Percentiles rank a stretch among this genome's conserved stretches.
phyloP scores from a whole-genome alignment of 139 green algal species.

The Closterium sp. region DNA sequence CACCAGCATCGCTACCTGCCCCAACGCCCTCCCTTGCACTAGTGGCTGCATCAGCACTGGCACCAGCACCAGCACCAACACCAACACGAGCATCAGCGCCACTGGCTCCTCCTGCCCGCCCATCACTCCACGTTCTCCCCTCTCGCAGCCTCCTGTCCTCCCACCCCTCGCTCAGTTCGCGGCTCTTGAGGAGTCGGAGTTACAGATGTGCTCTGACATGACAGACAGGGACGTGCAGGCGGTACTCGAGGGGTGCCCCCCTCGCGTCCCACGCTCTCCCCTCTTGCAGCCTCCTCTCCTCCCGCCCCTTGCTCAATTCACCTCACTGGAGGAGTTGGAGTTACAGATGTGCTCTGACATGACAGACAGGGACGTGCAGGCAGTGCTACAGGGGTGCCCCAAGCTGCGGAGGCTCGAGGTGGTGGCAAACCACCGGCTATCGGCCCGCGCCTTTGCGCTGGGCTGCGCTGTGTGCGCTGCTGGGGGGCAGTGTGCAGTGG shows the following conservation, averaged over 20 bases:
- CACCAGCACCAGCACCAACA: no score
- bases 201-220: slow-evolving; percentile 19
- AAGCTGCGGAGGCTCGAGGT: slow-evolving; percentile 26
- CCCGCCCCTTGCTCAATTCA: slow-evolving; percentile 2
- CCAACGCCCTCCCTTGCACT: background rate
- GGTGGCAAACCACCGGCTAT: slow-evolving; percentile 20
- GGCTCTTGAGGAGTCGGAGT: slow-evolving; percentile 3
- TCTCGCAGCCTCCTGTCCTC: background rate
- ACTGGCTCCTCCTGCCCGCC: background rate
- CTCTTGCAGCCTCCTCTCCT: no score
- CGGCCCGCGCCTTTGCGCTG: background rate
- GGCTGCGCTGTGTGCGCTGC: background rate
- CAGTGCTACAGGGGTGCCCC: slow-evolving; percentile 1
- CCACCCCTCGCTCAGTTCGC: background rate
- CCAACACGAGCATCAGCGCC: background rate
- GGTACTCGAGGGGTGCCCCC: slow-evolving; percentile 1
- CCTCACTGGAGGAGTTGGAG: slow-evolving; percentile 6
- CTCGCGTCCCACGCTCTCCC: no score
- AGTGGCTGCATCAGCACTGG: background rate
- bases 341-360: slow-evolving; percentile 20
- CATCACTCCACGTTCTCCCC: background rate
- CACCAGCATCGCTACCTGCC: background rate
- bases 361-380: slow-evolving; percentile 18
- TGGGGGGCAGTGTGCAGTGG: background rate
- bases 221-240: slow-evolving; percentile 11